Evolutionary conservation across 306 rosid species (phyloP).

Genomic region (Cicer yamashitae): DNA sequence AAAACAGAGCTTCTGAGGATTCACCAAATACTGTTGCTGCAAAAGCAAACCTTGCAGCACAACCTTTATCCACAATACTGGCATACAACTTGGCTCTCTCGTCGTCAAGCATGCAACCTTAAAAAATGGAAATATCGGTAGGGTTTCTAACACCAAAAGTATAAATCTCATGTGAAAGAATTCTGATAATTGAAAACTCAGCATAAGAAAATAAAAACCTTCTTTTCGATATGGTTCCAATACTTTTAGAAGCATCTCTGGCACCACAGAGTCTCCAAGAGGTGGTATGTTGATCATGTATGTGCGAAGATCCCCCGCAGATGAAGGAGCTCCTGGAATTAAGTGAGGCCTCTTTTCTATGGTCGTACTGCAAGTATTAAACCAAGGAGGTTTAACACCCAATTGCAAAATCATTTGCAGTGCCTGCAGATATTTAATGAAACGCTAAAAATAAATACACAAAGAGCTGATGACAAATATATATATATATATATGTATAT

Average conservation of each 20-base stretch:
- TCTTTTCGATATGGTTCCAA: conserved; percentile 92
- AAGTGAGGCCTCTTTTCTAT: conserved; percentile 78
- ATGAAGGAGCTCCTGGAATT: conserved; percentile 74
- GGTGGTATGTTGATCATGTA: conserved; percentile 75
- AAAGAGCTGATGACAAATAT: conserved; percentile 22
- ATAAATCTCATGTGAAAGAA: conserved; percentile 32
- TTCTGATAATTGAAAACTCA: conserved; percentile 42
- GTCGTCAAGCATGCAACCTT: conserved; percentile 92
- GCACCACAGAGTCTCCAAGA: conserved; percentile 90
- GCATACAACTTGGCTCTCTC: conserved; percentile 92
- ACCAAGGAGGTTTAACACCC: conserved; percentile 96
- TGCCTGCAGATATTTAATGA: conserved; percentile 64
- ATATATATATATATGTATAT: neutral
- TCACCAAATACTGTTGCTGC: conserved; percentile 96
- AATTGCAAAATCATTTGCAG: conserved; percentile 91
- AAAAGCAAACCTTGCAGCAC: conserved; percentile 82
- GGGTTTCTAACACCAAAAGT: conserved; percentile 41
- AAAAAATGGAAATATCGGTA: conserved; percentile 43
- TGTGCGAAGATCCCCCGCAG: conserved; percentile 78
- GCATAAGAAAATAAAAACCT: conserved; percentile 59
- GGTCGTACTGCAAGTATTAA: conserved; percentile 82
- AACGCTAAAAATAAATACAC: conserved; percentile 14
- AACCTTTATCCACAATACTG: conserved; percentile 79
- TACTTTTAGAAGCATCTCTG: conserved; percentile 91
- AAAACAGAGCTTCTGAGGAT: conserved; percentile 89